Evolutionary conservation across 2,329 filamentous ascomycete species (phyloP).

Genomic region (Emergomyces orientalis): DNA sequence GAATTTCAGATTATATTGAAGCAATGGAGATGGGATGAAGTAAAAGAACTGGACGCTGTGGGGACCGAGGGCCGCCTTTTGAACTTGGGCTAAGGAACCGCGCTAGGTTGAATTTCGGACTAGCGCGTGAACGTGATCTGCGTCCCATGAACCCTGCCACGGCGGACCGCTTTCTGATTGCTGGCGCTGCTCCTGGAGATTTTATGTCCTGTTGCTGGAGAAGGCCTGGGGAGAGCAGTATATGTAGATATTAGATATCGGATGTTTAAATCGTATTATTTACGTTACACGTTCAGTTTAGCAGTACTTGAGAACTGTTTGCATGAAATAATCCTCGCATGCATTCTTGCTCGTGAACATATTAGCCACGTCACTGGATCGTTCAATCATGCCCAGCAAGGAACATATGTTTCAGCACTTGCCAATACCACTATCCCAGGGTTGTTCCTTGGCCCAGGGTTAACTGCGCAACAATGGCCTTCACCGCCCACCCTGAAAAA

Average conservation of each 20-base stretch:
- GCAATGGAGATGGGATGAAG: slow-evolving; percentile 21
- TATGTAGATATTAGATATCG: neutral
- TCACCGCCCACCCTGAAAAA: neutral
- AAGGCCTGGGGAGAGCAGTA: neutral
- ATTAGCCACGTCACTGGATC: neutral
- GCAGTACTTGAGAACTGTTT: neutral
- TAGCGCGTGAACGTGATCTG: slow-evolving; percentile 29
- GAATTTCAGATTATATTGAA: slow-evolving; percentile 15
- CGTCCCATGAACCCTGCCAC: slow-evolving; percentile 12
- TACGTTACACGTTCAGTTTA: too few relatives aligned
- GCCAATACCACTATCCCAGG: neutral
- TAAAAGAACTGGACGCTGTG: slow-evolving; percentile 19
- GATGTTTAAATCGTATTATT: neutral
- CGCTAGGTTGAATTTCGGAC: slow-evolving; percentile 10
- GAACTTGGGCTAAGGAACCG: slow-evolving; percentile 27
- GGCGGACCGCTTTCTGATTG: neutral
- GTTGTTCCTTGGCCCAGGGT: neutral
- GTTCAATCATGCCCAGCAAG: neutral
- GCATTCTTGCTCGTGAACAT: neutral
- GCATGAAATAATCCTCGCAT: neutral
- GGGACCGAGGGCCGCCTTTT: slow-evolving; percentile 25
- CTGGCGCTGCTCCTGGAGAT: neutral
- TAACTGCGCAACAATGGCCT: neutral
- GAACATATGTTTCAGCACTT: neutral
- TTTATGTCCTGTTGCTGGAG: neutral